These are phyloP conservation scores for Gaeumannomyces tritici DNA, from an alignment of 2,329 filamentous ascomycete species.

Conservation along the genomic window DNA sequence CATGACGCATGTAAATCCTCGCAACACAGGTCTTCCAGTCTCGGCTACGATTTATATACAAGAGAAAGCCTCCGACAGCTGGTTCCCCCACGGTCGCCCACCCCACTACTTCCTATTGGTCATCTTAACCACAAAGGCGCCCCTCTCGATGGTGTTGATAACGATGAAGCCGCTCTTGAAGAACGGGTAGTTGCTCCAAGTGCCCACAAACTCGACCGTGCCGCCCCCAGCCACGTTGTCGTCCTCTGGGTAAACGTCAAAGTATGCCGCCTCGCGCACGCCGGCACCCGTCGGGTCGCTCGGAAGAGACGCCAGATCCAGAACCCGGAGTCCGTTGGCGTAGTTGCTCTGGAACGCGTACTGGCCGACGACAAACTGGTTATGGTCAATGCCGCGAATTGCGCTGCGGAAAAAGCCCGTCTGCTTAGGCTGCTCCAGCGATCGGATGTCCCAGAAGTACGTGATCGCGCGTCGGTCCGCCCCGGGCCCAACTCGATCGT, in stretches of 20 bases:
- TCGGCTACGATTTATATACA: background rate
- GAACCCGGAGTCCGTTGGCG: slow-evolving; percentile 27
- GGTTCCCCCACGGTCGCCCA: too few species aligned
- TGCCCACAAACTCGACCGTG: slow-evolving; percentile 25
- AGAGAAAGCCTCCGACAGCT: background rate
- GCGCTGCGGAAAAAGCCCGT: slow-evolving; percentile 31
- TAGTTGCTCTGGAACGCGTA: slow-evolving; percentile 36
- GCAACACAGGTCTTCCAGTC: too few species aligned
- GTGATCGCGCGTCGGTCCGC: slow-evolving; percentile 32
- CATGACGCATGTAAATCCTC: too few species aligned
- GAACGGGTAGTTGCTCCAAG: slow-evolving; percentile 34
- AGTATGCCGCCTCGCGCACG: slow-evolving; percentile 33
- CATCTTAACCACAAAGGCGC: slow-evolving; percentile 24
- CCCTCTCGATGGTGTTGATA: slow-evolving; percentile 38
- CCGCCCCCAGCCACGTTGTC: slow-evolving; percentile 25
- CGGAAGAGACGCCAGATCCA: slow-evolving; percentile 20
- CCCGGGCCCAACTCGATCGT: background rate
- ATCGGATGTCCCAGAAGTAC: slow-evolving; percentile 38
- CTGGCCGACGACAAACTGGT: slow-evolving; percentile 31
- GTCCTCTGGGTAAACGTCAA: slow-evolving; percentile 35
- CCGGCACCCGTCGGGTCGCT: slow-evolving; percentile 24
- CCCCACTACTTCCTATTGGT: background rate
- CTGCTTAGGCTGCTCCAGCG: slow-evolving; percentile 28
- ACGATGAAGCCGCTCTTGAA: slow-evolving; percentile 27
- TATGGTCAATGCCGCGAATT: slow-evolving; percentile 30